Evolutionary conservation across 139 green algal species (phyloP).

Genomic region (Asterochloris sp.): DNA sequence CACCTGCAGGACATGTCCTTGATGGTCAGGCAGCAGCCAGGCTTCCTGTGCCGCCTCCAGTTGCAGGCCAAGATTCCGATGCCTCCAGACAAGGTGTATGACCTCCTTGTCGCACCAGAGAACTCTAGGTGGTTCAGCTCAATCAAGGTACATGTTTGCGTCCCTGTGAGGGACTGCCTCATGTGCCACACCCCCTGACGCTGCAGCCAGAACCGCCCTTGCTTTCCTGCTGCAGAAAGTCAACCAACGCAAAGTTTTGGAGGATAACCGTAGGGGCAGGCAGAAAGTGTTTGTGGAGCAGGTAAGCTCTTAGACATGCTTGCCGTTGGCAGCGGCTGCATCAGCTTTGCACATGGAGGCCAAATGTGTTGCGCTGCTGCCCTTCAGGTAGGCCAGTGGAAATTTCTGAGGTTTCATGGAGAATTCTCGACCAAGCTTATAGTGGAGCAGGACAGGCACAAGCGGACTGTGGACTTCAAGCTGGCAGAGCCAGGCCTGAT

Average conservation of each 20-base stretch:
- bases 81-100: constrained; percentile 46
- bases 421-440: constrained; percentile 30
- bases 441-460: constrained; percentile 38
- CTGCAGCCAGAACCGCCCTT: neutral
- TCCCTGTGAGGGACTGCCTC: neutral
- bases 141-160: constrained; percentile 42
- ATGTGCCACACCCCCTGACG: neutral
- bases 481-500: constrained; percentile 50
- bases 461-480: constrained; percentile 31
- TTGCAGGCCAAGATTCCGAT: constrained; percentile 38
- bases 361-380: constrained; percentile 33
- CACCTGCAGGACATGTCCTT: no score
- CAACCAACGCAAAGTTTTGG: constrained; percentile 40
- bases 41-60: constrained; percentile 30
- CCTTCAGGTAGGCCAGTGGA: constrained; percentile 27
- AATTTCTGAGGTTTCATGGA: constrained; percentile 39
- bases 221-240: constrained; percentile 28
- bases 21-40: constrained; percentile 29
- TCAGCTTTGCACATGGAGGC: constrained; percentile 28
- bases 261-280: constrained; percentile 36
- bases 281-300: constrained; percentile 59
- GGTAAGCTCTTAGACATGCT: constrained; percentile 37
- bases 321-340: constrained; percentile 28
- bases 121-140: constrained; percentile 49
- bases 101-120: constrained; percentile 45